A percentile compares a stretch with the other conserved stretches of the same genome.
Evolutionary conservation across 2,329 filamentous ascomycete species (phyloP).

Genomic region (Clarireedia paspali): DNA sequence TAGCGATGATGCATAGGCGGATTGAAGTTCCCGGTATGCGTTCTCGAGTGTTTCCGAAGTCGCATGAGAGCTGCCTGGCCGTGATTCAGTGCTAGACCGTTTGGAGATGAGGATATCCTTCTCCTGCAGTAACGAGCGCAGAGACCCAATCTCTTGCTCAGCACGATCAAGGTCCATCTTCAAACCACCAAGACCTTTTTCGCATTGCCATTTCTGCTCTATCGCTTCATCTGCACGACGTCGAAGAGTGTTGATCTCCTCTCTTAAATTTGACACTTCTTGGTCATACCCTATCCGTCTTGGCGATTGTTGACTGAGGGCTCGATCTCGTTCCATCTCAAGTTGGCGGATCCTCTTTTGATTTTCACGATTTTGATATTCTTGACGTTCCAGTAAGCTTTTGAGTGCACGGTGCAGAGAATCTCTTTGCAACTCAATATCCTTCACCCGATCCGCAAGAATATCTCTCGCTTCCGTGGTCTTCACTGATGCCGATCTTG

Average conservation of each 20-base stretch:
- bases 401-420: conserved; percentile 83
- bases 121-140: conserved; percentile 70
- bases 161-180: conserved; percentile 97
- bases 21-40: conserved; percentile 69
- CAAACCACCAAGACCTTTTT: conserved; percentile 78
- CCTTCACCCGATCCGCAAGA: conserved; percentile 74
- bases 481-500: conserved; percentile 47
- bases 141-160: conserved; percentile 82
- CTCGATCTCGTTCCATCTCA: conserved; percentile 69
- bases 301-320: conserved; percentile 55
- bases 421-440: conserved; percentile 89
- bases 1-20: conserved; percentile 59
- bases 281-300: conserved; percentile 73
- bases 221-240: conserved; percentile 87
- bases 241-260: conserved; percentile 77
- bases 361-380: conserved; percentile 76
- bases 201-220: conserved; percentile 92
- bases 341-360: conserved; percentile 71
- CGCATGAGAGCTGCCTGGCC: conserved; percentile 39
- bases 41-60: conserved; percentile 65
- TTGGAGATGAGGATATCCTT: conserved; percentile 70
- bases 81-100: conserved; percentile 37
- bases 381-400: conserved; percentile 76
- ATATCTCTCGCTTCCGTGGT: conserved; percentile 51
- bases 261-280: conserved; percentile 71